These are phyloP conservation scores for Dipodascopsis uninucleata DNA, from an alignment of 805 yeast genomes.

Conservation along the genomic window DNA sequence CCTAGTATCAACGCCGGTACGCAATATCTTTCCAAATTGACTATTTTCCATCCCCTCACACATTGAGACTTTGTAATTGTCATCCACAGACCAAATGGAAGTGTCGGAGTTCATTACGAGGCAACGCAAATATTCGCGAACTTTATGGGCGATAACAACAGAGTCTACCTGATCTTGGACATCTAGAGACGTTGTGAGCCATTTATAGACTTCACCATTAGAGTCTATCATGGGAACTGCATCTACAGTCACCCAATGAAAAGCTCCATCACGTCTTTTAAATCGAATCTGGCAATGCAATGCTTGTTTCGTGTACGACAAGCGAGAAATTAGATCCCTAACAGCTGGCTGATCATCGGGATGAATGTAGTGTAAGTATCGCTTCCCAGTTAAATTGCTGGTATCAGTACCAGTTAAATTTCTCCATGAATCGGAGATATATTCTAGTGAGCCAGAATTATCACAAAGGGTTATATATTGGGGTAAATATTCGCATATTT, in stretches of 20 bases:
- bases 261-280: constrained; percentile 5
- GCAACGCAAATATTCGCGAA: constrained; percentile 12
- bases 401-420: too few species aligned
- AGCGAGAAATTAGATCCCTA: too few species aligned
- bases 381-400: too few species aligned
- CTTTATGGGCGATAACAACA: constrained; percentile 1
- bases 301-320: too few species aligned
- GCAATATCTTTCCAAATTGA: neutral
- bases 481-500: too few species aligned
- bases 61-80: constrained; percentile 7
- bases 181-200: constrained; percentile 7
- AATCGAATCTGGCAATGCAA: too few species aligned
- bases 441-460: too few species aligned
- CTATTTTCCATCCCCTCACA: constrained; percentile 10
- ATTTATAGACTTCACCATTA: neutral
- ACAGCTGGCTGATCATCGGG: too few species aligned
- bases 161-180: constrained; percentile 9
- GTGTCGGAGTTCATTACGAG: constrained; percentile 12
- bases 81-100: constrained; percentile 13
- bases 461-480: too few species aligned
- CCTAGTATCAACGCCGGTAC: constrained; percentile 7
- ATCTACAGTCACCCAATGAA: constrained; percentile 6
- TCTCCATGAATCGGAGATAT: too few species aligned
- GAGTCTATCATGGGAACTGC: constrained; percentile 6
- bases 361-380: too few species aligned